Base-by-base conservation (phyloP, 768 basidiomycete genomes). In the Mycena galopus region DNA sequence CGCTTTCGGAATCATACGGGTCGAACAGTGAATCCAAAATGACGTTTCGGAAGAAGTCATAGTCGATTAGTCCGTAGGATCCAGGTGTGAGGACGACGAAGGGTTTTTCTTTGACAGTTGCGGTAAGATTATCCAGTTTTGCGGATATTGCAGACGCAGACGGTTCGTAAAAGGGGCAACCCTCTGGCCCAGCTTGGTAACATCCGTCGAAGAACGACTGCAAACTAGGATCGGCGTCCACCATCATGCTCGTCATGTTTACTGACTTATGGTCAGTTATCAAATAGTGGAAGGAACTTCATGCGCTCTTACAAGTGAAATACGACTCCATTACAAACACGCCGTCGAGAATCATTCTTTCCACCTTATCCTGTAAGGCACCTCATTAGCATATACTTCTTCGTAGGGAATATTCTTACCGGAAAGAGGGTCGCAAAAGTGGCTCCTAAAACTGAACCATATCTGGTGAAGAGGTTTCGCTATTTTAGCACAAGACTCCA, bases 91-190 rank as follows among this genome's bases (percentile, higher is more conserved):
- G 29, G 25, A 77, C 78, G 11, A 75, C 59, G 21, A 79, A 42
- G 10, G 79, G 79, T 23, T 71, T 56, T 21, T 39, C 61, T 7
- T 61, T 47, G 72, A 80, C 68, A 19, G 59, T 56, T 0, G 42
- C 47, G 16, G 72, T 73, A 30, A 80, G 63, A 1, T 27, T 60
- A 12, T 65, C 56, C 17, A 80, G 70, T 30, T 71, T 73, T 25
- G 59, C 47, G 29, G 72, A 35, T 27, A 80, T 75, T 4, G 30
- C 42, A 19, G 47, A 61, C 2, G 77, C 47, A 12, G 78, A 60
- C 4, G 76, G 57, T 9, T 72, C 78, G 56, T 76, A 75, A 56
- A 81, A 76, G 25, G 78, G 69, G 42, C 78, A 79, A n/a, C 47
- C 32, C 8, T 62, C 21, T 11, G 75, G 73, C 19, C 78, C 78